Evolutionary conservation across 2,329 filamentous ascomycete genomes (phyloP).

Genomic region (Amylocarpus encephaloides): DNA sequence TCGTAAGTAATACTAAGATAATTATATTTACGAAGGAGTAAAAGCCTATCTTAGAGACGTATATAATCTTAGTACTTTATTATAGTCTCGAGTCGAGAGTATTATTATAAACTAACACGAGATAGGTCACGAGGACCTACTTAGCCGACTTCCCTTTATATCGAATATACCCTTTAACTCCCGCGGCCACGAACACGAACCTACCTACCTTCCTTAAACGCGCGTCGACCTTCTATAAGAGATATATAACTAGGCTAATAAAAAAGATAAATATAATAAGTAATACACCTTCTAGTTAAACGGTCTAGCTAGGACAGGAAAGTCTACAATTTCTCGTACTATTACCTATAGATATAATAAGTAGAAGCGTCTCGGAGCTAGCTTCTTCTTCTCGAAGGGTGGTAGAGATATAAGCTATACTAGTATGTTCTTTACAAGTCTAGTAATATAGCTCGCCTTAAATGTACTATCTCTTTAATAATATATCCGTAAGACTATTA

Average conservation of each 20-base stretch:
- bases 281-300: slow-evolving; percentile 31
- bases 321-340: slow-evolving; percentile 7
- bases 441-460: slow-evolving; percentile 2
- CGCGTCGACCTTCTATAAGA: slow-evolving; percentile 23
- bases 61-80: too few species aligned
- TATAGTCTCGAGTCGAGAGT: too few species aligned
- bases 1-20: too few species aligned
- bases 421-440: too few species aligned
- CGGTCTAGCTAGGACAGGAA: slow-evolving; percentile 20
- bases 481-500: slow-evolving; percentile 7
- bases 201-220: slow-evolving; percentile 24
- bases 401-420: too few species aligned
- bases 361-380: not conserved
- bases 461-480: slow-evolving; percentile 1
- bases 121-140: too few species aligned
- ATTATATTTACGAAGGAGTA: too few species aligned
- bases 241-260: slow-evolving; percentile 20
- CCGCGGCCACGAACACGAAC: slow-evolving; percentile 19
- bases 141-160: too few species aligned
- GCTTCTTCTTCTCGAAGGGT: too few species aligned
- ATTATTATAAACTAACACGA: too few species aligned
- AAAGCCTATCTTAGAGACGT: too few species aligned
- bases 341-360: slow-evolving; percentile 17
- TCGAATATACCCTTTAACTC: slow-evolving; percentile 21
- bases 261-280: slow-evolving; percentile 3